Conservation (phyloP, 23 red algal genomes). For the Chondrus crispus region DNA sequence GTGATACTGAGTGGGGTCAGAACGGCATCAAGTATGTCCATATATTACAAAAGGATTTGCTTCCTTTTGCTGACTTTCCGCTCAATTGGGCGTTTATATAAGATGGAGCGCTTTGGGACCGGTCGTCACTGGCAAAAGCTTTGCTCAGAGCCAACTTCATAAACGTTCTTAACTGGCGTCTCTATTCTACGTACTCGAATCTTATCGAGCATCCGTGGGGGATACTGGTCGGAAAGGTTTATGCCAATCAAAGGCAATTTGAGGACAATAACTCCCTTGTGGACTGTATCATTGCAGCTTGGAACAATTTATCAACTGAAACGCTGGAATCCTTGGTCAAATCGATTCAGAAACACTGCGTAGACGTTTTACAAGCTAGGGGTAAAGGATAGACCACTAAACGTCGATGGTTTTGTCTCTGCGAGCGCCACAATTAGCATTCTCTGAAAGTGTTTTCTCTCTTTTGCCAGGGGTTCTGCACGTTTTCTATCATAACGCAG, state of each 20-base stretch:
- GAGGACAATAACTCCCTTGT: background rate
- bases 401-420: background rate
- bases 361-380: background rate
- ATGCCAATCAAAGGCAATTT: background rate
- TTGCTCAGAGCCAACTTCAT: background rate
- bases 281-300: background rate
- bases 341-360: background rate
- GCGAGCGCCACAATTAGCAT: background rate
- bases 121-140: background rate
- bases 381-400: background rate
- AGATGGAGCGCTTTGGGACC: background rate
- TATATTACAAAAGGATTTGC: background rate
- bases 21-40: background rate
- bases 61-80: background rate
- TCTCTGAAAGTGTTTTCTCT: background rate
- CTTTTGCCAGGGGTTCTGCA: background rate
- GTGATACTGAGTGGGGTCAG: background rate
- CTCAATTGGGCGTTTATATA: background rate
- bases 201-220: background rate
- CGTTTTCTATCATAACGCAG: background rate
- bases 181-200: background rate
- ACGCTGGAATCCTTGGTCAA: background rate
- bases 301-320: background rate
- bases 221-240: background rate
- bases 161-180: background rate